These are phyloP conservation scores for Phytophthora aleatoria DNA, from an alignment of 352 stramenopile genomes.

Conservation along the genomic window DNA sequence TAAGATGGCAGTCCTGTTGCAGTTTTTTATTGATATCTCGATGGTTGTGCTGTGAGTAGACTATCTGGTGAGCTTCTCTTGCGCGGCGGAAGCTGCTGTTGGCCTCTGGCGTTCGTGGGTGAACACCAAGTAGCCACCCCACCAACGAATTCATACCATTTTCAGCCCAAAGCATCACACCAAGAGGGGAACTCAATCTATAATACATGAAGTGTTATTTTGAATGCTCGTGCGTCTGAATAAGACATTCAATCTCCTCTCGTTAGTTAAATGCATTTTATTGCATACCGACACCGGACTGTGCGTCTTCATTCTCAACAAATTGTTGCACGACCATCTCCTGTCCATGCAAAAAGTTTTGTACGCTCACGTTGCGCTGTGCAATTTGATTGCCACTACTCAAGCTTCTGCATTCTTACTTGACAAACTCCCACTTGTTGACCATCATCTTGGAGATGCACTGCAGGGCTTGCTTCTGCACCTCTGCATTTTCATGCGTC, in stretches of 20 bases:
- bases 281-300: conserved; percentile 1
- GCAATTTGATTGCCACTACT: background rate
- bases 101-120: conserved; percentile 80
- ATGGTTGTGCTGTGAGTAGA: conserved; percentile 37
- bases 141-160: conserved; percentile 6
- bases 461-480: conserved; percentile 98
- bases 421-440: conserved; percentile 97
- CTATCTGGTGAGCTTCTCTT: conserved; percentile 72
- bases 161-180: background rate
- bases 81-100: conserved; percentile 64
- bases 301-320: background rate
- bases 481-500: conserved; percentile 94
- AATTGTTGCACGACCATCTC: conserved; percentile 11
- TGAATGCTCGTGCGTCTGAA: background rate
- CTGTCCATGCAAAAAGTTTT: conserved; percentile 28
- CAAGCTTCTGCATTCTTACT: conserved; percentile 38
- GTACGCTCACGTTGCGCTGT: conserved; percentile 7
- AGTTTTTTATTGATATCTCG: background rate
- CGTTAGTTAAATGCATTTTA: conserved; percentile 11
- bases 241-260: background rate
- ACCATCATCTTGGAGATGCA: conserved; percentile 99
- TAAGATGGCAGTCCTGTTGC: background rate
- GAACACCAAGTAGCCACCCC: conserved; percentile 42
- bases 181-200: conserved; percentile 8
- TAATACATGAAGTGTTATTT: background rate